Percentiles rank a stretch among this genome's conserved stretches.
phyloP scores from a whole-genome alignment of 306 rosid genomes.

The Cicer judaicum region DNA sequence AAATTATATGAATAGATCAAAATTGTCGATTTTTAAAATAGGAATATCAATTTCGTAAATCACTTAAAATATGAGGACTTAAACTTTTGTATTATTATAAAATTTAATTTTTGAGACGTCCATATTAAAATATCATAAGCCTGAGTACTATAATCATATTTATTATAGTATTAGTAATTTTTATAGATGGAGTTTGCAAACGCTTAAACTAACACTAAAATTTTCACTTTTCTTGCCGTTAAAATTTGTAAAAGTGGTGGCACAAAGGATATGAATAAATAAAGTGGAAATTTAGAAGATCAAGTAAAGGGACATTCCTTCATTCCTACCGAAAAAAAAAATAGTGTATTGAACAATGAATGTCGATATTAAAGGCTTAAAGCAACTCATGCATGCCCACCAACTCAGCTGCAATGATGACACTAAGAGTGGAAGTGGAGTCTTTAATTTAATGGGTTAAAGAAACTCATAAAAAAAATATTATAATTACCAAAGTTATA shows the following conservation, averaged over 20 bases:
- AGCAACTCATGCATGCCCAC: constrained; percentile 57
- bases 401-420: constrained; percentile 74
- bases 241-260: constrained; percentile 55
- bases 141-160: too few relatives aligned
- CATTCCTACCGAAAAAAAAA: constrained; percentile 50
- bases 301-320: constrained; percentile 58
- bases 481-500: too few relatives aligned
- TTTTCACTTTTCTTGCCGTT: constrained; percentile 36
- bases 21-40: too few relatives aligned
- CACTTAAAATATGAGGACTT: too few relatives aligned
- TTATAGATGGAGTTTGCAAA: too few relatives aligned
- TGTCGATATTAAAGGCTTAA: constrained; percentile 47
- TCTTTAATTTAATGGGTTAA: constrained; percentile 30
- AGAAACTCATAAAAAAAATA: constrained; percentile 23
- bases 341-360: constrained; percentile 48
- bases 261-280: constrained; percentile 45
- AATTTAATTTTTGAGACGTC: too few relatives aligned
- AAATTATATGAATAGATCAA: too few relatives aligned
- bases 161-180: too few relatives aligned
- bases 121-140: too few relatives aligned
- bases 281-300: constrained; percentile 52
- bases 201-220: constrained; percentile 6
- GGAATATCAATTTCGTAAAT: too few relatives aligned
- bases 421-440: constrained; percentile 64
- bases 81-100: too few relatives aligned